Conservation (phyloP, 352 stramenopile species). For the Phytophthora capsici region DNA sequence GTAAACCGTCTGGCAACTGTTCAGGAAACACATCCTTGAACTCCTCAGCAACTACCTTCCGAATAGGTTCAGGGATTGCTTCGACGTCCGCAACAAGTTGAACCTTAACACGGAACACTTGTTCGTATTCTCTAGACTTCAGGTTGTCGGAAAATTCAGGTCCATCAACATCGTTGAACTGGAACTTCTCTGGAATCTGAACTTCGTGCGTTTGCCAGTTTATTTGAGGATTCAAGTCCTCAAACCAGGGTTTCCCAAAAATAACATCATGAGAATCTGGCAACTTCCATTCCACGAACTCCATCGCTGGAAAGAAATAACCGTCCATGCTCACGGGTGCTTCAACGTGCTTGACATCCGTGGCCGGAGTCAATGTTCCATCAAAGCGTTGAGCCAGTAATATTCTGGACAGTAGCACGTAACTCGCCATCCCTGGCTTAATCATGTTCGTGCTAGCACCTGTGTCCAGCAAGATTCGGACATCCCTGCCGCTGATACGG, state of each 20-base stretch:
- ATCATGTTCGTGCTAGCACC: too few species aligned
- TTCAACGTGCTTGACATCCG: conserved; percentile 17
- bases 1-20: conserved; percentile 14
- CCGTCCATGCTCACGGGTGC: conserved; percentile 13
- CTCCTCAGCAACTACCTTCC: conserved; percentile 3
- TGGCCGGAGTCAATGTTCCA: conserved; percentile 10
- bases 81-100: not conserved
- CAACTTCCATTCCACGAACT: conserved; percentile 19
- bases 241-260: conserved; percentile 28
- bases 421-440: too few species aligned
- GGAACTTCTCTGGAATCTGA: conserved; percentile 3
- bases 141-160: not conserved
- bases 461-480: too few species aligned
- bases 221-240: conserved; percentile 10
- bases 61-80: conserved; percentile 4
- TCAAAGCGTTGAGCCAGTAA: conserved; percentile 13
- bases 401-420: too few species aligned
- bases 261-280: conserved; percentile 19
- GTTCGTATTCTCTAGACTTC: conserved; percentile 1
- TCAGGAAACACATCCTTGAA: conserved; percentile 23
- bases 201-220: conserved; percentile 18
- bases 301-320: conserved; percentile 11
- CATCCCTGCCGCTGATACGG: too few species aligned
- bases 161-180: conserved; percentile 11
- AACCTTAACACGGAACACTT: conserved; percentile 12